Evolutionary conservation across 2,329 filamentous ascomycete genomes (phyloP).

Genomic region (Aspergillus sp.): DNA sequence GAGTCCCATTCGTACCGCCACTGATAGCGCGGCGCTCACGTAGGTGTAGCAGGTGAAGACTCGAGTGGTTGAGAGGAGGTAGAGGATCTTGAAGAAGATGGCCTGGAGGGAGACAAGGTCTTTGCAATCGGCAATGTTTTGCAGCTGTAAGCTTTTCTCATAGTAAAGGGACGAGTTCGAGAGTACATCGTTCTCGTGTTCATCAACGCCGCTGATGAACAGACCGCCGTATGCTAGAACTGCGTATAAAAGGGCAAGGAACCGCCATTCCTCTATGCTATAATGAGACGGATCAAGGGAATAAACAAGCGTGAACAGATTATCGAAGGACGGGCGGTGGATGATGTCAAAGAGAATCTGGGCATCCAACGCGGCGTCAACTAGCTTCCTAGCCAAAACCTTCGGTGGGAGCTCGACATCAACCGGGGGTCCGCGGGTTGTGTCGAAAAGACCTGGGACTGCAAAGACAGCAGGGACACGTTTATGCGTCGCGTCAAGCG

Average conservation of each 20-base stretch:
- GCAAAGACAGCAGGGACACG: too few species aligned
- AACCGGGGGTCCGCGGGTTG: too few species aligned
- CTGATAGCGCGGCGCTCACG: slow-evolving; percentile 9
- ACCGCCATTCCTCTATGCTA: background rate
- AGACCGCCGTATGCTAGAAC: slow-evolving; percentile 6
- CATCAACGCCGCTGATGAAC: background rate
- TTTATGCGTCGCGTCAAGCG: too few species aligned
- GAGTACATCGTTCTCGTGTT: background rate
- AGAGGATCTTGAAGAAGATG: slow-evolving; percentile 16
- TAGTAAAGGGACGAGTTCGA: slow-evolving; percentile 1
- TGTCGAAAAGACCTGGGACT: too few species aligned
- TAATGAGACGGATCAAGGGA: slow-evolving; percentile 9
- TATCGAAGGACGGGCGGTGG: slow-evolving; percentile 10
- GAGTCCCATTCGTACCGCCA: slow-evolving; percentile 14
- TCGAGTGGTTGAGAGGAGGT: slow-evolving; percentile 5
- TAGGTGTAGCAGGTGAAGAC: slow-evolving; percentile 9
- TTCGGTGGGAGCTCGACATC: too few species aligned
- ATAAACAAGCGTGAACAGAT: slow-evolving; percentile 8
- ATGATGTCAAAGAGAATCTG: slow-evolving; percentile 10
- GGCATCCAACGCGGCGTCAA: slow-evolving; percentile 10
- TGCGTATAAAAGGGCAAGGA: slow-evolving; percentile 9
- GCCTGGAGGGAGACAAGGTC: slow-evolving; percentile 12
- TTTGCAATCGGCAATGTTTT: slow-evolving; percentile 9
- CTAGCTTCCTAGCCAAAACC: background rate
- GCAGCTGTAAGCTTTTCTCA: slow-evolving; percentile 1